Percentiles rank a stretch among this genome's conserved stretches.
These are phyloP conservation scores for Ogataea methylovora DNA, from an alignment of 805 yeast species.

Conservation along the genomic window DNA sequence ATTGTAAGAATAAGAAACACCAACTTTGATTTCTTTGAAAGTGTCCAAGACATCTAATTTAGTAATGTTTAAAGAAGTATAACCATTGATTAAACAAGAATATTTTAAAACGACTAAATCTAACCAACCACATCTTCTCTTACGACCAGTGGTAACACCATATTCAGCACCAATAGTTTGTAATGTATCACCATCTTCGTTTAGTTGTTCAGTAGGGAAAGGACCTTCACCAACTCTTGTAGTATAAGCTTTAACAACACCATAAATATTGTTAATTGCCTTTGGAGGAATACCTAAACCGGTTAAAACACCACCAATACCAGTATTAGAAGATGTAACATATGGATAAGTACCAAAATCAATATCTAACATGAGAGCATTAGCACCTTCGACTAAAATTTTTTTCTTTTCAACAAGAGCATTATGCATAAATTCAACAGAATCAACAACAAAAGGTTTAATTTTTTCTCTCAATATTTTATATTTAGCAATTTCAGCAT, in stretches of 20 bases:
- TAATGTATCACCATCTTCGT: conserved; percentile 75
- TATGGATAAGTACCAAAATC: conserved; percentile 98
- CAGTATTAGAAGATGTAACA: conserved; percentile 92
- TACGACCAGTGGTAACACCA: conserved; percentile 98
- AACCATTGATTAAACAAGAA: conserved; percentile 88
- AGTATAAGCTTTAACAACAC: conserved; percentile 97
- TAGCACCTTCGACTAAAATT: conserved; percentile 95
- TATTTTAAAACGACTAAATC: conserved; percentile 92
- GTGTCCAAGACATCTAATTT: conserved; percentile 92
- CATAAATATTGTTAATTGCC: conserved; percentile 71
- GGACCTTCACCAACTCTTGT: conserved; percentile 99
- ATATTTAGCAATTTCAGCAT: conserved; percentile 72
- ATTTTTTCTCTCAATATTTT: conserved; percentile 65
- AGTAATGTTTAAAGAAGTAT: conserved; percentile 89
- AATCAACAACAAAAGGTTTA: conserved; percentile 90
- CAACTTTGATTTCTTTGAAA: conserved; percentile 83
- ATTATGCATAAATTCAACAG: conserved; percentile 73
- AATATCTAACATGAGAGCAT: conserved; percentile 94
- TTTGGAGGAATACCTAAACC: conserved; percentile 96
- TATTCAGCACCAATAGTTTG: conserved; percentile 91
- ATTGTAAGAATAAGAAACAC: conserved; percentile 70
- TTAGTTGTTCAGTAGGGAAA: conserved; percentile 95
- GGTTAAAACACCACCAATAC: conserved; percentile 96
- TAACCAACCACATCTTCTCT: conserved; percentile 99
- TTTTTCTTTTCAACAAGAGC: conserved; percentile 75